Conservation (phyloP, 2,329 filamentous ascomycete species). For the Fusarium bactridioides region DNA sequence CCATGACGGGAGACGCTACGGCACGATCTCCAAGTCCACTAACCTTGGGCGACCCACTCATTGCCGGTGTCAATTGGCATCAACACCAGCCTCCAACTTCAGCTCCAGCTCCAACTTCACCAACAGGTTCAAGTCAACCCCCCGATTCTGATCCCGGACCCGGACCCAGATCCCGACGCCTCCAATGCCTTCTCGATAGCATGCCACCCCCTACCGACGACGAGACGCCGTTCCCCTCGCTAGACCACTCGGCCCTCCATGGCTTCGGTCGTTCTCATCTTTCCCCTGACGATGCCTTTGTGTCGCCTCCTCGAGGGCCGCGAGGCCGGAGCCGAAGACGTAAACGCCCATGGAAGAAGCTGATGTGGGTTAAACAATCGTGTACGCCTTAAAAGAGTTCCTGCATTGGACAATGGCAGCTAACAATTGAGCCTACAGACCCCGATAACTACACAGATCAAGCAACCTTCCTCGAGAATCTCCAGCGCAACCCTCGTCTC, state of each 20-base stretch:
- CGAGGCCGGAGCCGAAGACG: slow-evolving; percentile 72
- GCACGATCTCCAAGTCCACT: slow-evolving; percentile 31
- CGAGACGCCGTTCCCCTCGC: slow-evolving; percentile 48
- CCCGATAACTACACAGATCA: slow-evolving; percentile 99
- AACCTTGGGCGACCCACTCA: slow-evolving; percentile 31
- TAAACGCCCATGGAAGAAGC: slow-evolving; percentile 87
- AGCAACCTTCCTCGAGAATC: slow-evolving; percentile 92
- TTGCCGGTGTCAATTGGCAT: slow-evolving; percentile 27
- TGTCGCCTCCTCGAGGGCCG: slow-evolving; percentile 65
- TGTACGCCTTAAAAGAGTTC: slow-evolving; percentile 59
- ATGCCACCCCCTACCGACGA: slow-evolving; percentile 52
- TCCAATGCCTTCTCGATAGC: slow-evolving; percentile 28
- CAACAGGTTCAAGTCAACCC: neutral
- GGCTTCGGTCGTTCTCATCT: slow-evolving; percentile 70
- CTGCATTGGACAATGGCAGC: neutral
- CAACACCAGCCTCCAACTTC: slow-evolving; percentile 13
- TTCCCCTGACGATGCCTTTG: slow-evolving; percentile 85
- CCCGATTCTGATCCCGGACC: neutral
- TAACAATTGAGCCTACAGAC: slow-evolving; percentile 58
- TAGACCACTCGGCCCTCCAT: slow-evolving; percentile 44
- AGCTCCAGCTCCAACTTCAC: neutral
- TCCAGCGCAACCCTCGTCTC: slow-evolving; percentile 91
- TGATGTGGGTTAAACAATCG: slow-evolving; percentile 97
- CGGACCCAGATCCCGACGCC: neutral
- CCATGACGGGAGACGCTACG: slow-evolving; percentile 19